Conservation (phyloP, 768 basidiomycete species). For the Russula virescens region DNA sequence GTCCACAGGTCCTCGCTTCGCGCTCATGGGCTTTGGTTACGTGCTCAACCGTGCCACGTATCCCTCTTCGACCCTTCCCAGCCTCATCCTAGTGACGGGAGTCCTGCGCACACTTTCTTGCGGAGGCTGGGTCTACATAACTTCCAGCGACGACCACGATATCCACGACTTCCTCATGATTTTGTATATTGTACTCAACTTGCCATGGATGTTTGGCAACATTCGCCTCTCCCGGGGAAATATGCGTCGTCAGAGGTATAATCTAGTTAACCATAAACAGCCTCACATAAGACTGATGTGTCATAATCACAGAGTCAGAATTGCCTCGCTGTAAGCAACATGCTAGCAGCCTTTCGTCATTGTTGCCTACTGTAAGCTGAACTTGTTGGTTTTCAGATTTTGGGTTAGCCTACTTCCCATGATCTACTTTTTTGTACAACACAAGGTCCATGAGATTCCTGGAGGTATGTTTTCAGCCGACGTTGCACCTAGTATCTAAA, state of each 20-base stretch:
- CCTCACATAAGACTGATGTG: not conserved
- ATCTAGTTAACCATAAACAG: not conserved
- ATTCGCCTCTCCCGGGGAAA: conserved; percentile 51
- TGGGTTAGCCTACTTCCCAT: conserved; percentile 65
- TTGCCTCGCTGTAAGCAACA: conserved; percentile 45
- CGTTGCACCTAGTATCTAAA: not conserved
- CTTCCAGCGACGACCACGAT: conserved; percentile 78
- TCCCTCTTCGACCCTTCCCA: conserved; percentile 35
- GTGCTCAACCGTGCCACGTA: conserved; percentile 46
- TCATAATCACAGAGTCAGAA: conserved; percentile 38
- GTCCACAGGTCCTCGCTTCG: conserved; percentile 55
- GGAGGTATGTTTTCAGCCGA: conserved; percentile 50
- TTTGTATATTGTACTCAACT: conserved; percentile 71
- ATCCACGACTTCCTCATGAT: conserved; percentile 87
- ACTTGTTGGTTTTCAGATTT: conserved; percentile 46
- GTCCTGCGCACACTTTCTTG: conserved; percentile 72
- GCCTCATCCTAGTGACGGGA: conserved; percentile 53
- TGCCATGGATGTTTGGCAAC: conserved; percentile 82
- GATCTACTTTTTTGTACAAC: conserved; percentile 80
- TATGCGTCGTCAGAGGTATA: conserved; percentile 50
- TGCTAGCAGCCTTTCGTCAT: not conserved
- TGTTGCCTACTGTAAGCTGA: too few species aligned
- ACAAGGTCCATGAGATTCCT: conserved; percentile 72
- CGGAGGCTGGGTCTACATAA: conserved; percentile 91
- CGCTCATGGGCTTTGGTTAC: conserved; percentile 58